These are phyloP conservation scores for Aspergillus nomiae DNA, from an alignment of 2,329 filamentous ascomycete genomes.

Conservation along the genomic window DNA sequence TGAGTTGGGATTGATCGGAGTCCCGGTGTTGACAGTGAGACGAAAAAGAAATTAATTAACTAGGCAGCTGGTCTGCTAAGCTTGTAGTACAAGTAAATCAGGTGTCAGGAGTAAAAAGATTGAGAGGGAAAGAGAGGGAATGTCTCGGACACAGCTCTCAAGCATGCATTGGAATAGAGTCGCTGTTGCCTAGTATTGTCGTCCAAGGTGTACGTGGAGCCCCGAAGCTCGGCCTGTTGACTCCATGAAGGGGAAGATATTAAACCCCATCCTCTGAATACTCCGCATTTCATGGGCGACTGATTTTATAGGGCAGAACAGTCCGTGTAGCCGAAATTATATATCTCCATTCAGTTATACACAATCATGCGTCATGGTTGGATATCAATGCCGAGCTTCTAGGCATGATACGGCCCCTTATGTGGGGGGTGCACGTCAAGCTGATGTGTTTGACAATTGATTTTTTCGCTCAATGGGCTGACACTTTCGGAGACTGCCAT, in stretches of 20 bases:
- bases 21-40: not conserved
- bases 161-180: not conserved
- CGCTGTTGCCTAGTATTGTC: not conserved
- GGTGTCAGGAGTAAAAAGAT: not conserved
- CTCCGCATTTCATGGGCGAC: not conserved
- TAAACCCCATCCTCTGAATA: not conserved
- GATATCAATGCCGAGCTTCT: not conserved
- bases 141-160: not conserved
- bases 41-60: not conserved
- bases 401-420: not conserved
- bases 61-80: not conserved
- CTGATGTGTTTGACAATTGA: not conserved
- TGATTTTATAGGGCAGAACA: not conserved
- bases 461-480: not conserved
- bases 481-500: not conserved
- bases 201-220: not conserved
- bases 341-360: not conserved
- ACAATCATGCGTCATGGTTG: not conserved
- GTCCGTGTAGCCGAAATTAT: not conserved
- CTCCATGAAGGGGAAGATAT: not conserved
- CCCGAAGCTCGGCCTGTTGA: not conserved
- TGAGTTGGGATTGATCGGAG: not conserved
- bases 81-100: not conserved
- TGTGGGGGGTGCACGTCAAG: not conserved
- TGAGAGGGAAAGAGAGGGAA: not conserved